phyloP scores from a whole-genome alignment of 352 stramenopile species.

The Pseudoperonospora humuli region DNA sequence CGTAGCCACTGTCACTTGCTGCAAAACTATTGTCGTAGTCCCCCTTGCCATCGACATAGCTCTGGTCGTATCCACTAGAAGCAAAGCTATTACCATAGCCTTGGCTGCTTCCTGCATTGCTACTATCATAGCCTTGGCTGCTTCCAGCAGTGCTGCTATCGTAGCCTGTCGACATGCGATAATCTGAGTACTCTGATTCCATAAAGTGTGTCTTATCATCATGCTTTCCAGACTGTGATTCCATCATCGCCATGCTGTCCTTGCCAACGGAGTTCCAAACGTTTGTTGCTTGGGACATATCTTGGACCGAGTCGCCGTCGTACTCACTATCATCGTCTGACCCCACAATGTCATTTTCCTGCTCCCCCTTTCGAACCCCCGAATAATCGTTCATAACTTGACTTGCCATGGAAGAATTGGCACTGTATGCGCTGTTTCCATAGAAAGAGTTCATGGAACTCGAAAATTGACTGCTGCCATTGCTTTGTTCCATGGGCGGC shows the following conservation, averaged over 20 bases:
- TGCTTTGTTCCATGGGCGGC: slow-evolving; percentile 22
- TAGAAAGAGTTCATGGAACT: slow-evolving; percentile 25
- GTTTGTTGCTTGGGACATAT: slow-evolving; percentile 30
- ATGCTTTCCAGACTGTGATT: slow-evolving; percentile 13
- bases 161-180: slow-evolving; percentile 21
- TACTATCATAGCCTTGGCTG: slow-evolving; percentile 5
- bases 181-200: slow-evolving; percentile 23
- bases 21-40: slow-evolving; percentile 16
- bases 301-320: slow-evolving; percentile 33
- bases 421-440: slow-evolving; percentile 16
- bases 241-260: slow-evolving; percentile 16
- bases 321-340: slow-evolving; percentile 34
- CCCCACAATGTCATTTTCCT: slow-evolving; percentile 24
- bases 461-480: slow-evolving; percentile 26
- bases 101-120: slow-evolving; percentile 2
- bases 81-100: slow-evolving; percentile 13
- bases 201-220: slow-evolving; percentile 14
- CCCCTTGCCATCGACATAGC: slow-evolving; percentile 13
- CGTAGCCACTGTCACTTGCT: slow-evolving; percentile 21
- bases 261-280: slow-evolving; percentile 21
- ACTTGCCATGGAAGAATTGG: slow-evolving; percentile 7
- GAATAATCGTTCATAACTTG: slow-evolving; percentile 24
- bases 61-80: slow-evolving; percentile 17
- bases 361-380: slow-evolving; percentile 9
- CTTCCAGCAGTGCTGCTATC: slow-evolving; percentile 9